Base-by-base conservation (phyloP, 495 filamentous ascomycete genomes). In the Rhizodiscina lignyota region DNA sequence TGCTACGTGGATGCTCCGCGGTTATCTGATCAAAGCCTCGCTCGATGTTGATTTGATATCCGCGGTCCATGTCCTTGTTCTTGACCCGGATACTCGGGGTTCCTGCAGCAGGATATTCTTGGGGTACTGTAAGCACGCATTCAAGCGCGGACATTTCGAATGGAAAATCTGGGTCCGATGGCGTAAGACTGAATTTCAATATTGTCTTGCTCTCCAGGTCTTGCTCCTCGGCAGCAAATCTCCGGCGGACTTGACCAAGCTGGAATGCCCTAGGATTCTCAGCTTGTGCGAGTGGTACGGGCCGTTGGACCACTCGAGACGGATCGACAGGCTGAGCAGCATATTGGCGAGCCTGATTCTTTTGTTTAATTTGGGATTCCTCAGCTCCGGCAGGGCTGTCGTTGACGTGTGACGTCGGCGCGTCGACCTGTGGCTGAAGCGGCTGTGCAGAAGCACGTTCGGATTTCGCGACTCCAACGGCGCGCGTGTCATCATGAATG, bases 141-240 rank as follows among this genome's bases (percentile, higher is more conserved):
- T 79, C 61, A n/a, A 91, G 58, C 16, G 62, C 61, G 8, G 75
- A 67, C 40, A 91, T 57, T 16, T 85, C 79, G 40, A 80, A 91
- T 4, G 83, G 76, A 41, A 87, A 87, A 48, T 91, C 83, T 0
- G 83, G 83, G 48, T 91, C 85, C n/a, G 82, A 86, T 4, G 85
- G 85, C 11, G 52, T 55, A 37, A 94, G 43, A 16, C 59, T 62
- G 51, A 92, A 81, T 0, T 57, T 52, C 16, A 86, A 53, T 11
- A 64, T 63, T 4, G 64, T 70, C 10, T 66, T 70, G 34, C 8
- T 18, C 17, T 6, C 18, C 17, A 16, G 10, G 8, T 64, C 58
- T 22, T 64, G 52, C 46, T 82, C 70, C 15, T 62, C 60, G 20
- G 79, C 75, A 30, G 61, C 66, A 50, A 72, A 91, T 10, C 84